Percentiles rank a stretch among this genome's conserved stretches.
phyloP scores from a whole-genome alignment of 257 asterid species.

The Schizonepeta tenuifolia region DNA sequence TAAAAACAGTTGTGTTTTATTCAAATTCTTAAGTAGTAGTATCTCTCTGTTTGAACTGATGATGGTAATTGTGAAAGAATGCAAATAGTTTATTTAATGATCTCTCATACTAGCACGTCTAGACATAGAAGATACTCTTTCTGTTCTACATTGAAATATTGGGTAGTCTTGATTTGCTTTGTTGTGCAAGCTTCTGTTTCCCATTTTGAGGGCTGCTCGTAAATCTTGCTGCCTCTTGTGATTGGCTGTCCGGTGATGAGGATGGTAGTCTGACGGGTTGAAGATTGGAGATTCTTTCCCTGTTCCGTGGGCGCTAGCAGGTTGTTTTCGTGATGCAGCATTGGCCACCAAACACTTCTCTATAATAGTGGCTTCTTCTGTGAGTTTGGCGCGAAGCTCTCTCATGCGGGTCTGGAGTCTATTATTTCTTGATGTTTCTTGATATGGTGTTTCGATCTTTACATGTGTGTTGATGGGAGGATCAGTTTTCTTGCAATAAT shows the following conservation, averaged over 20 bases:
- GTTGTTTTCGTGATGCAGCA: conserved; percentile 35
- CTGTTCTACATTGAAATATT: conserved; percentile 46
- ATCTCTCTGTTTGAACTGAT: not conserved
- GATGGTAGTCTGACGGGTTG: conserved; percentile 61
- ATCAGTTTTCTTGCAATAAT: not conserved
- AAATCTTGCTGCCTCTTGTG: conserved; percentile 35
- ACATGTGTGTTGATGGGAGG: conserved; percentile 19
- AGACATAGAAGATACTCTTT: conserved; percentile 34
- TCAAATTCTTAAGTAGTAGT: not conserved
- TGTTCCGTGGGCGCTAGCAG: not conserved
- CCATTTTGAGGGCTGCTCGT: conserved; percentile 31
- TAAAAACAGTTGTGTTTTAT: not conserved
- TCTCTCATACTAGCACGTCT: conserved; percentile 39
- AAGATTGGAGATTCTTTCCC: conserved; percentile 54
- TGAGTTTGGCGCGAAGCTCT: conserved; percentile 52
- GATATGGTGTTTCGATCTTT: conserved; percentile 21
- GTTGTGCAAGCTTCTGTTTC: conserved; percentile 36
- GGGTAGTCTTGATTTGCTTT: conserved; percentile 36
- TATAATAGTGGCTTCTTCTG: conserved; percentile 56
- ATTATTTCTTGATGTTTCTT: conserved; percentile 31
- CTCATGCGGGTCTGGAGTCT: conserved; percentile 38
- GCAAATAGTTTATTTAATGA: conserved; percentile 21
- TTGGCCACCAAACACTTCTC: conserved; percentile 58
- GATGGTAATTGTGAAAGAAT: not conserved
- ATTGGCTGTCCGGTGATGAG: conserved; percentile 44